Conservation (phyloP, 495 filamentous ascomycete genomes). For the Symbiotaphrina buchneri region DNA sequence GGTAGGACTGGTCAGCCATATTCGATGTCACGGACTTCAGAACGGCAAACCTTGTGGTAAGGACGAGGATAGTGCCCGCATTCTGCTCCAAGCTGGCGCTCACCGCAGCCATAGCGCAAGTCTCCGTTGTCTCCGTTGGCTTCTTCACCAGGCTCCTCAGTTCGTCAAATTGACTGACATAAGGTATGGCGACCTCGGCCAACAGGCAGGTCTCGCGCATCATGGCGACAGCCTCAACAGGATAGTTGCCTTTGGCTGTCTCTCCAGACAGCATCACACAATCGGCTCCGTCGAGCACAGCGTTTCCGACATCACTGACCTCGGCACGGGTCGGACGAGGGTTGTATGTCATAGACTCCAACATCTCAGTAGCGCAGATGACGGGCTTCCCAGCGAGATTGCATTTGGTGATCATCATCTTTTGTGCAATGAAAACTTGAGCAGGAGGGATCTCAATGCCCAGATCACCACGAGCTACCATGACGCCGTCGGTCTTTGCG, state of each 20-base stretch:
- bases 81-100: slow-evolving; percentile 87
- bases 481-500: slow-evolving; percentile 90
- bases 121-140: slow-evolving; percentile 70
- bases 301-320: slow-evolving; percentile 96
- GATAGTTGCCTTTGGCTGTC: slow-evolving; percentile 95
- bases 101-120: slow-evolving; percentile 88
- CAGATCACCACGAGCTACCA: slow-evolving; percentile 96
- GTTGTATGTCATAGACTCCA: slow-evolving; percentile 99
- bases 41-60: slow-evolving; percentile 58
- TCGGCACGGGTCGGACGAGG: slow-evolving; percentile 92
- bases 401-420: slow-evolving; percentile 99
- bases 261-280: slow-evolving; percentile 99
- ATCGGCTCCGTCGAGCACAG: slow-evolving; percentile 90
- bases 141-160: slow-evolving; percentile 58
- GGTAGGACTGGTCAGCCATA: slow-evolving; percentile 1
- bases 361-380: slow-evolving; percentile 82
- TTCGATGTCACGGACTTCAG: background rate
- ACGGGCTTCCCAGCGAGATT: slow-evolving; percentile 97
- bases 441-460: slow-evolving; percentile 97
- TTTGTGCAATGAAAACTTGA: slow-evolving; percentile 97
- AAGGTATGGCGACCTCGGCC: slow-evolving; percentile 89
- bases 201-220: slow-evolving; percentile 95
- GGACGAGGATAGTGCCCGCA: slow-evolving; percentile 79
- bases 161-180: slow-evolving; percentile 93
- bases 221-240: slow-evolving; percentile 76